These are phyloP conservation scores for Gossypium schwendimanii DNA, from an alignment of 441 rosid species.

Conservation along the genomic window DNA sequence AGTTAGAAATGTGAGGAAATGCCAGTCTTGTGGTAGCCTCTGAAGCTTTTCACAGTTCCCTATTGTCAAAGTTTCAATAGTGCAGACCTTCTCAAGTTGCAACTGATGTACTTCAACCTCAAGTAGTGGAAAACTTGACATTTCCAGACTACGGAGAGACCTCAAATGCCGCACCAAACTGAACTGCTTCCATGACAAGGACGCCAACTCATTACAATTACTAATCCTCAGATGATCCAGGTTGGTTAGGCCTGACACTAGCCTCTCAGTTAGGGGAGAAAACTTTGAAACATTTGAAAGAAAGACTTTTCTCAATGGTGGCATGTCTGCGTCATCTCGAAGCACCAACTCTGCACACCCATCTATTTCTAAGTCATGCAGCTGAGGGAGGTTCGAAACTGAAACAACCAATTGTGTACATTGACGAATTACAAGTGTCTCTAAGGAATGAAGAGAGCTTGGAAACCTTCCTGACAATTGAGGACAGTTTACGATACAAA, in stretches of 20 bases:
- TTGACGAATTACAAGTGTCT: not conserved
- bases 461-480: constrained; percentile 10
- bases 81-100: not conserved
- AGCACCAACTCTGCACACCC: not conserved
- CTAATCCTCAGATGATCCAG: not conserved
- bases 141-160: not conserved
- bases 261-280: not conserved
- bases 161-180: not conserved
- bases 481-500: constrained; percentile 12
- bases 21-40: not conserved
- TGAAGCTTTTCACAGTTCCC: not conserved
- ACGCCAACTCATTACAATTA: not conserved
- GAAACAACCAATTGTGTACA: constrained; percentile 5
- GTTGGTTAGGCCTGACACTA: not conserved
- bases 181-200: not conserved
- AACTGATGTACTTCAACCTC: not conserved
- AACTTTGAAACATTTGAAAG: not conserved
- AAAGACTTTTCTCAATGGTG: not conserved
- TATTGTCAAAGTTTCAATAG: not conserved
- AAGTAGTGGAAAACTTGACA: not conserved
- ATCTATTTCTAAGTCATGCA: constrained; percentile 3
- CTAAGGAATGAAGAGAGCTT: not conserved
- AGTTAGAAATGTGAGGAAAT: not conserved
- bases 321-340: not conserved
- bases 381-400: constrained; percentile 3